Evolutionary conservation across 768 basidiomycete genomes (phyloP), one percentile per base, ranked within the genome.

Genomic region (Tulasnella sp.): DNA sequence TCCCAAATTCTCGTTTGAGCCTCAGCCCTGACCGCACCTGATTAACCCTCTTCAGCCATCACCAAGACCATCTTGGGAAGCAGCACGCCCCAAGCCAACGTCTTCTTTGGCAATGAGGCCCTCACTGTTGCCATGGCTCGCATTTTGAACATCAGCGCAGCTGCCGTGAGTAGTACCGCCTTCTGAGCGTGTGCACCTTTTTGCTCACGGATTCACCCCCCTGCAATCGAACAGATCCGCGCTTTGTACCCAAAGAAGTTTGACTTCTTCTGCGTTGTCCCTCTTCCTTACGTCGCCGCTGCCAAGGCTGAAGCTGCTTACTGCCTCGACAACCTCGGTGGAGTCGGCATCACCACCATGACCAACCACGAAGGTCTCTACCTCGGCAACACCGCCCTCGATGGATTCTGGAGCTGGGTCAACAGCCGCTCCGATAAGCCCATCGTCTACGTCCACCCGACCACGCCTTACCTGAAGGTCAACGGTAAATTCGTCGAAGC

Each of bases 361-460:
- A 42, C 78, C 71, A 79, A 79, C 44, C 78, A 79, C 34, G 78
- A 79, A 58, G 78, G 78, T 58, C 42, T 73, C 44, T 79, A 79
- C 71, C 73, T 79, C 5, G 78, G 78, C 38, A 79, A 79, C 21
- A 3, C 78, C 10, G 40, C 73, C n/a, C 36, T 79, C 78, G 44
- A 38, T 4, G 39, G 39, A 12, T 73, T 79, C 71, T 79, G 73
- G 68, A 34, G 39, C 34, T 72, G 42, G 40, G 14, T 79, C 27
- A 79, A 79, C 71, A 74, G n/a, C 78, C 78, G 78, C 19, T n/a
- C 39, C 36, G 73, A 74, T 12, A 58, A 46, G 31, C 42, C 71
- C 21, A 79, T 79, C 78, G 71, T 73, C 38, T 79, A 42, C 31
- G 44, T 79, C n/a, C 78, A 79, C 42, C 78, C 78, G 1, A 79